These are phyloP conservation scores for Chenopodium formosanum DNA, from an alignment of 148 eudicot species.

Conservation along the genomic window DNA sequence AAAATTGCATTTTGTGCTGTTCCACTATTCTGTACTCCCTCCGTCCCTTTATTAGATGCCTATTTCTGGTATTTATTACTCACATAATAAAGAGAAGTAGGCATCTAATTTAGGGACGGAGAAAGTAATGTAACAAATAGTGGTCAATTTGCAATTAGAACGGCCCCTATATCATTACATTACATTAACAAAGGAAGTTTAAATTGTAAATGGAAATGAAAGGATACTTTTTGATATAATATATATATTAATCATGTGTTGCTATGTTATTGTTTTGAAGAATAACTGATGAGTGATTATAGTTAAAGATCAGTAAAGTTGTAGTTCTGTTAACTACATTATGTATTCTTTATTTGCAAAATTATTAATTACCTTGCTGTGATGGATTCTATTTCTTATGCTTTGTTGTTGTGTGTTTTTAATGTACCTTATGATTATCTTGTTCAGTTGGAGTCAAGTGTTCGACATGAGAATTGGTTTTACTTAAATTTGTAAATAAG, in stretches of 20 bases:
- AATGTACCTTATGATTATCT: neutral
- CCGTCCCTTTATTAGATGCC: no score
- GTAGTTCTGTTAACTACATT: neutral
- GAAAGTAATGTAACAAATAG: neutral
- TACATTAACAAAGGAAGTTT: neutral
- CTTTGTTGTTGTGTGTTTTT: neutral
- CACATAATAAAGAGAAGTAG: no score
- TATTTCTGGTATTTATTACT: no score
- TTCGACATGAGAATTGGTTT: neutral
- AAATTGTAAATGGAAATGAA: neutral
- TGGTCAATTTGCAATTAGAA: neutral
- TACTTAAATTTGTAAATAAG: neutral
- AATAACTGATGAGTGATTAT: neutral
- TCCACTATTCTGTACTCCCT: neutral
- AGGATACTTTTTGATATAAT: neutral
- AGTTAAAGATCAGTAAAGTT: neutral
- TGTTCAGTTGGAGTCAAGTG: neutral
- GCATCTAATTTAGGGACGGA: no score
- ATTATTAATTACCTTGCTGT: neutral
- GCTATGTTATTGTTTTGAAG: neutral
- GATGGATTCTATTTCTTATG: neutral
- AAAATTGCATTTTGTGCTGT: neutral
- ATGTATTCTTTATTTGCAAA: neutral
- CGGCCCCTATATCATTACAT: neutral
- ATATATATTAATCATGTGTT: no score